phyloP scores from a whole-genome alignment of 805 yeast species.

The Isabelozyma rhagii region DNA sequence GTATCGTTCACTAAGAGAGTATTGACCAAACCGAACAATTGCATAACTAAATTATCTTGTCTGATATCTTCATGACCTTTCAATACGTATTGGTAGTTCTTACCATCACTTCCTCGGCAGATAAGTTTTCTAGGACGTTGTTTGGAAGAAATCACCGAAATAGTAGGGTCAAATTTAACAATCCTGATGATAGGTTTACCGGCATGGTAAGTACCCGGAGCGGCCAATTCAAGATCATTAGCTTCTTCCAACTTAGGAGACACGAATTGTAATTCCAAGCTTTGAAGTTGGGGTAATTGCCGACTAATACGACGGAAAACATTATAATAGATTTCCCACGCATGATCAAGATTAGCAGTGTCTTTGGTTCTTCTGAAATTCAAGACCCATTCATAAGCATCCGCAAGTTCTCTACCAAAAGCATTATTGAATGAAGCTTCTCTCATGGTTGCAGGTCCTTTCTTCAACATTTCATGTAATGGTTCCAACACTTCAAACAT shows the following conservation, averaged over 20 bases:
- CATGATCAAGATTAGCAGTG: slow-evolving; percentile 85
- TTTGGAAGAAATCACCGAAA: slow-evolving; percentile 87
- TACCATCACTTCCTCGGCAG: slow-evolving; percentile 87
- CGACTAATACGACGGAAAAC: slow-evolving; percentile 89
- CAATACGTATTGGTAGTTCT: slow-evolving; percentile 73
- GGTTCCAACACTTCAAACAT: slow-evolving; percentile 93
- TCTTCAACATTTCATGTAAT: slow-evolving; percentile 75
- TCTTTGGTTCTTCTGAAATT: slow-evolving; percentile 84
- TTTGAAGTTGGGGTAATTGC: slow-evolving; percentile 82
- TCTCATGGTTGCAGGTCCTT: slow-evolving; percentile 88
- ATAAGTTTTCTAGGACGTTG: slow-evolving; percentile 90
- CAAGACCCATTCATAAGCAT: slow-evolving; percentile 91
- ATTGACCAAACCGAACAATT: slow-evolving; percentile 91
- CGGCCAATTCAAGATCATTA: slow-evolving; percentile 77
- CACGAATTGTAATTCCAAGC: slow-evolving; percentile 86
- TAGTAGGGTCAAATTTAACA: slow-evolving; percentile 71
- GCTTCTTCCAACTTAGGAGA: slow-evolving; percentile 86
- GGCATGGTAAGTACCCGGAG: slow-evolving; percentile 90
- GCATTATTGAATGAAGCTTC: slow-evolving; percentile 91
- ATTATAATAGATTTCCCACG: slow-evolving; percentile 95
- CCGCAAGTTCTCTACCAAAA: slow-evolving; percentile 87
- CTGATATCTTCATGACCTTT: slow-evolving; percentile 98
- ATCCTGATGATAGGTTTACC: slow-evolving; percentile 77
- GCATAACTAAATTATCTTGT: slow-evolving; percentile 98
- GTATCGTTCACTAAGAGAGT: slow-evolving; percentile 85